Evolutionary conservation across 352 stramenopile genomes (phyloP), one percentile per base, ranked within the genome.

Genomic region (Pythium plurisporium): DNA sequence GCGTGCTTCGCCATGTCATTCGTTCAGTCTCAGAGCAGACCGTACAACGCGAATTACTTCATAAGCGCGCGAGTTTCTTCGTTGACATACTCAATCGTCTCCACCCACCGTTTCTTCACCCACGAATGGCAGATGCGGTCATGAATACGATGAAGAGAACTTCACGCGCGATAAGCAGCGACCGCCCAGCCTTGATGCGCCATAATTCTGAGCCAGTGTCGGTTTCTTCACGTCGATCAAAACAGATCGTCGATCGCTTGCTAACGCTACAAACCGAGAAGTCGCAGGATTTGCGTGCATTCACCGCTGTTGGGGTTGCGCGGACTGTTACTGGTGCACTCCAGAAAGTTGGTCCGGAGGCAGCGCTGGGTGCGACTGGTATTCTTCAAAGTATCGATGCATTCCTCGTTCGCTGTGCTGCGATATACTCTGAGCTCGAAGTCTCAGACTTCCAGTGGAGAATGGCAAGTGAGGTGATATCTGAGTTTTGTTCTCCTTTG

Each of bases 381-480:
- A 60, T 89, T 10, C 54, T 91, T 0, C 72, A 58, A 22, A 72
- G 59, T 12, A 64, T 89, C 40, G 86, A 89, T 55, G 58, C 55
- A 15, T 91, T 91, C 46, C 59, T 91, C 8, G 72, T 75, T 20
- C 73, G 76, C 11, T 91, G 82, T 62, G 81, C 74, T 40, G 67
- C 74, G 12, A 79, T 89, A 10, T 91, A 91, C 53, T 73, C 78
- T 2, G 75, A 88, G 54, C 59, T 91, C 20, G 79, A 91, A 60
- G 76, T 88, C 5, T 86, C 77, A 3, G 84, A 91, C 51, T 89
- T 87, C 62, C 82, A 91, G 47, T 91, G 82, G 82, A 65, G 75
- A 30, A 64, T 91, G 22, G 82, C 82, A 4, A 89, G 77, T 44
- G 82, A 91, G 44, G 67, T 89, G 20, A 76, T 91, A 19, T 74